phyloP scores from a whole-genome alignment of 805 yeast species.

The Naumovozyma castellii region DNA sequence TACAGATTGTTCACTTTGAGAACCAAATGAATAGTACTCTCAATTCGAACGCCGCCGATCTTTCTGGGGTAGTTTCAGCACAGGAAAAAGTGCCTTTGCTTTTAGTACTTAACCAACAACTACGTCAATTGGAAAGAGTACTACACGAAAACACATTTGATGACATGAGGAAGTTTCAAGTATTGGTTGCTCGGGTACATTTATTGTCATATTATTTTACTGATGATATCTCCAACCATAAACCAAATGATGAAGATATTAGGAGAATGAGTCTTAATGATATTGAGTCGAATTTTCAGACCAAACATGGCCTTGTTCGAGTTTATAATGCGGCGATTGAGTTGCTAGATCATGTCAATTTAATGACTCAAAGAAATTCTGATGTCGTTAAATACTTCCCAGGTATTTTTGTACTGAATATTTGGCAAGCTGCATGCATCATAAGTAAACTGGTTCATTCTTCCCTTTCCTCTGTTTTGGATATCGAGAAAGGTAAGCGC shows the following conservation, averaged over 20 bases:
- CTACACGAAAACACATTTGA: conserved; percentile 45
- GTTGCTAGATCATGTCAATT: conserved; percentile 53
- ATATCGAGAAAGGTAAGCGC: conserved; percentile 58
- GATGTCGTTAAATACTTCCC: conserved; percentile 70
- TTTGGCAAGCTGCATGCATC: conserved; percentile 87
- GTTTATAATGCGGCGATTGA: conserved; percentile 72
- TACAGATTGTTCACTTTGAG: conserved; percentile 74
- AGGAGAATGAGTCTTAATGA: background rate
- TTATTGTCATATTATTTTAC: conserved; percentile 70
- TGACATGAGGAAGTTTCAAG: conserved; percentile 56
- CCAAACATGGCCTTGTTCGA: conserved; percentile 60
- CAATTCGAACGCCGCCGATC: conserved; percentile 58
- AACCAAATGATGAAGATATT: conserved; percentile 1
- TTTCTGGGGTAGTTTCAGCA: conserved; percentile 53
- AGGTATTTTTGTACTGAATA: conserved; percentile 62
- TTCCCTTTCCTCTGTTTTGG: conserved; percentile 54
- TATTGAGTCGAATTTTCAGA: conserved; percentile 35
- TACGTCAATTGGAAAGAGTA: conserved; percentile 58
- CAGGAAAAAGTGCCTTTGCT: conserved; percentile 67
- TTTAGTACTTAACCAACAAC: conserved; percentile 57
- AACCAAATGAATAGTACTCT: conserved; percentile 72
- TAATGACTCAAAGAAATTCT: conserved; percentile 50
- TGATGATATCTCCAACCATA: conserved; percentile 29
- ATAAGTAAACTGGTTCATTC: conserved; percentile 72
- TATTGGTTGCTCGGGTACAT: conserved; percentile 66